Base-by-base conservation (phyloP, 2,329 filamentous ascomycete species). In the Penicillium sp. region DNA sequence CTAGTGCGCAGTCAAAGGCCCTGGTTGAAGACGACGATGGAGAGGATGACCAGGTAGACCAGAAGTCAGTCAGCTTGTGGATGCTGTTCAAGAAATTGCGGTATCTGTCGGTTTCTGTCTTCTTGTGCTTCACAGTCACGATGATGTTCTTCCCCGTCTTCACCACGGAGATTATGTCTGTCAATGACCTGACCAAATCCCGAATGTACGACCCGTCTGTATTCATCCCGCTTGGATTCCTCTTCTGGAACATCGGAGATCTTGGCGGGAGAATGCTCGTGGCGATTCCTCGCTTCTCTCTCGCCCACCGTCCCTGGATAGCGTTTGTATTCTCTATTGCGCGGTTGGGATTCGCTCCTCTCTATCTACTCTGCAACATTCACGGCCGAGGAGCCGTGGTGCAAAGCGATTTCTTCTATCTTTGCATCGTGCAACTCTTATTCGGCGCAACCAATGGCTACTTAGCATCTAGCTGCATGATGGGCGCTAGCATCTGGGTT, bases 91-190 rank as follows among this genome's bases (percentile, higher is more conserved):
- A 76, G 55, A 95, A 95, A 70, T 82, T 97, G 42, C 84, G 83
- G 65, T 95, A 88, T 83, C 79, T 91, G 13, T 84, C 90, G 0
- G 76, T 80, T n/a, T 84, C 89, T 7, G 84, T 96, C 13, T 90
- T 90, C 64, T 69, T 92, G 58, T 91, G 87, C 67, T 97, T 97
- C 66, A 75, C 81, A 39, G 75, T 93, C 49, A 92, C 92, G 45
- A 97, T 99, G 49, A 97, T 99, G 93, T 85, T 94, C 69, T 97
- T 92, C 76, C 94, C 94, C 0, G 89, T 97, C 55, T 95, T 95
- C 73, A 97, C 94, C 0, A 76, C 81, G 52, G 84, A 87, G 71
- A 86, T 87, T 47, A 58, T 78, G 21, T 83, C 79, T 2, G 75
- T 81, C 53, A 77, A 63, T 44, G 54, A 58, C 15, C 42, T 62